phyloP scores from a whole-genome alignment of 768 basidiomycete species.

The Calocybe cyanea region DNA sequence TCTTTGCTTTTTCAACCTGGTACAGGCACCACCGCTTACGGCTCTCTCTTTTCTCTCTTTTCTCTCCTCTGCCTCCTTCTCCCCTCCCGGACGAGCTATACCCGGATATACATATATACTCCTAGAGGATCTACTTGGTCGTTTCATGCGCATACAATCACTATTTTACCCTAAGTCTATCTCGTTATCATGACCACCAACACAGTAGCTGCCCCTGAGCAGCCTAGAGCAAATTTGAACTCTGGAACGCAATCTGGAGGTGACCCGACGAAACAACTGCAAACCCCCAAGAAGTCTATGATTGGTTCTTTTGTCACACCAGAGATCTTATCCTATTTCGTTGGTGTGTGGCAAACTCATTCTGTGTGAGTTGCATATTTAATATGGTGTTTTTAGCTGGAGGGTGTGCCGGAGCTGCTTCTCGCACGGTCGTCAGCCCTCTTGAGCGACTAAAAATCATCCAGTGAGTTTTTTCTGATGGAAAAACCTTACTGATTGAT shows the following conservation, averaged over 20 bases:
- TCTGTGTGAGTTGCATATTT: background rate
- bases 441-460: slow-evolving; percentile 95
- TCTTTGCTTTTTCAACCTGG: no score
- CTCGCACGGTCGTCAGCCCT: slow-evolving; percentile 89
- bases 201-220: slow-evolving; percentile 4
- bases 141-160: slow-evolving; percentile 13
- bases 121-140: slow-evolving; percentile 4
- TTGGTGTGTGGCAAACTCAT: slow-evolving; percentile 25
- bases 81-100: no score
- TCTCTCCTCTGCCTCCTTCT: slow-evolving; percentile 5
- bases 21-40: background rate
- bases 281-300: slow-evolving; percentile 8
- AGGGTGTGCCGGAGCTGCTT: slow-evolving; percentile 62
- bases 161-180: slow-evolving; percentile 6
- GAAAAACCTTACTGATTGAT: slow-evolving; percentile 5
- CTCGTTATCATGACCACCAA: slow-evolving; percentile 9
- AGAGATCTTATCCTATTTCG: slow-evolving; percentile 41
- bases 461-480: slow-evolving; percentile 53
- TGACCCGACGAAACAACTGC: slow-evolving; percentile 3
- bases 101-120: slow-evolving; percentile 10
- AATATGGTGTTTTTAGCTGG: slow-evolving; percentile 33
- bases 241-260: background rate
- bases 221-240: slow-evolving; percentile 6
- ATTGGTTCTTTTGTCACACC: slow-evolving; percentile 26
- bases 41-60: slow-evolving; percentile 3